Percentiles rank a stretch among this genome's conserved stretches.
Conservation (phyloP, 305 asterid genomes). For the Fraxinus albicans region DNA sequence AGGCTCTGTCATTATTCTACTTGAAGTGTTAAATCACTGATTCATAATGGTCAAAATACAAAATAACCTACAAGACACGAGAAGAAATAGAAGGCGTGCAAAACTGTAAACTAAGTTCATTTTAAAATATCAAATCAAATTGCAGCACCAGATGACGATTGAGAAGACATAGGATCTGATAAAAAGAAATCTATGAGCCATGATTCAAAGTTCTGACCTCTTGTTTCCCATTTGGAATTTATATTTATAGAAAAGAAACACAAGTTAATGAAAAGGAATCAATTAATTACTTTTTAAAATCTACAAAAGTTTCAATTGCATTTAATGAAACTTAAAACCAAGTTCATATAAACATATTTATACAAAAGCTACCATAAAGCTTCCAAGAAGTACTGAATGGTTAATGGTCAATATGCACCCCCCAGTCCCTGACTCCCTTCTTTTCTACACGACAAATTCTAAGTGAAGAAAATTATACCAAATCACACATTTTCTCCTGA, state of each 20-base stretch:
- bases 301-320: background rate
- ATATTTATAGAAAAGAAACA: too few relatives aligned
- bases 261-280: background rate
- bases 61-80: background rate
- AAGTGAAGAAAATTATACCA: background rate
- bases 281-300: too few relatives aligned
- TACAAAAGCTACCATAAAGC: background rate
- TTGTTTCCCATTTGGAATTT: too few relatives aligned
- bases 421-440: background rate
- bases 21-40: background rate
- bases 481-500: background rate
- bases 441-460: background rate
- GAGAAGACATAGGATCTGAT: background rate
- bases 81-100: background rate
- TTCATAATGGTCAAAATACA: conserved; percentile 17
- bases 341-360: background rate
- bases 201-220: too few relatives aligned
- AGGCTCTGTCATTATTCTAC: background rate
- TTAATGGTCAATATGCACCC: background rate
- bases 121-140: background rate
- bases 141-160: background rate
- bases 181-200: background rate
- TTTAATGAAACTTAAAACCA: background rate
- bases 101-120: background rate
- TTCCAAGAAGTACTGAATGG: background rate